phyloP scores from a whole-genome alignment of 352 stramenopile species.

The Blastocystis sp. region DNA sequence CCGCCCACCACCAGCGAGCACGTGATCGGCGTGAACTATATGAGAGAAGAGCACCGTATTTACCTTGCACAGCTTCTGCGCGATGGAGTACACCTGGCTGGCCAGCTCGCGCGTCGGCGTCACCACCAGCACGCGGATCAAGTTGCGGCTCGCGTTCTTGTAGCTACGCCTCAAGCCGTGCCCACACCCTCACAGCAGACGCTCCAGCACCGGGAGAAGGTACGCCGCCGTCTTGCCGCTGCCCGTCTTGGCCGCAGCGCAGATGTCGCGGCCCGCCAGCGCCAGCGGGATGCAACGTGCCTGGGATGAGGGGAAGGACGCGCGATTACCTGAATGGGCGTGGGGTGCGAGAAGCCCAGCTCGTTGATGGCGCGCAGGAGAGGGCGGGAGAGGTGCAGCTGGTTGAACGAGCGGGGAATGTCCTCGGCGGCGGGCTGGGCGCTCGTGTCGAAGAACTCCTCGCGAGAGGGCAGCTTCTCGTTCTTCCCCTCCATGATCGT shows the following conservation, averaged over 20 bases:
- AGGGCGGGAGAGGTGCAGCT: slow-evolving; percentile 92
- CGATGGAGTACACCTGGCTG: slow-evolving; percentile 77
- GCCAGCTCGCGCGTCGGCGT: slow-evolving; percentile 94
- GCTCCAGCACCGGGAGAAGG: slow-evolving; percentile 91
- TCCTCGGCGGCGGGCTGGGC: slow-evolving; percentile 73
- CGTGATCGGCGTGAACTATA: slow-evolving; percentile 89
- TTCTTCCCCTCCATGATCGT: slow-evolving; percentile 71
- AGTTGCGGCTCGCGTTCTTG: slow-evolving; percentile 25
- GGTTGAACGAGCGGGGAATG: slow-evolving; percentile 82
- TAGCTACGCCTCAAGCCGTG: slow-evolving; percentile 63
- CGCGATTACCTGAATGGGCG: slow-evolving; percentile 80
- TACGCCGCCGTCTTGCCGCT: slow-evolving; percentile 97
- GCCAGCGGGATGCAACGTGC: slow-evolving; percentile 88
- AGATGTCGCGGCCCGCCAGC: slow-evolving; percentile 92
- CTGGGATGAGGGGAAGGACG: slow-evolving; percentile 76
- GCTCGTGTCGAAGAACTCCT: slow-evolving; percentile 71
- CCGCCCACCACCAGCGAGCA: slow-evolving; percentile 88
- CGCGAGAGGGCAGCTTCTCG: slow-evolving; percentile 41
- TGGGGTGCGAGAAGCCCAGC: slow-evolving; percentile 93
- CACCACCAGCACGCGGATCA: slow-evolving; percentile 90
- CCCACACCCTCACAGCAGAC: slow-evolving; percentile 86
- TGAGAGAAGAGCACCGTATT: slow-evolving; percentile 65
- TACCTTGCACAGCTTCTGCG: slow-evolving; percentile 63
- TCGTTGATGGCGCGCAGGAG: slow-evolving; percentile 90
- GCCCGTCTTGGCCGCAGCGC: slow-evolving; percentile 90